Evolutionary conservation across 2,329 filamentous ascomycete species (phyloP).

Genomic region (Penicillium sp.): DNA sequence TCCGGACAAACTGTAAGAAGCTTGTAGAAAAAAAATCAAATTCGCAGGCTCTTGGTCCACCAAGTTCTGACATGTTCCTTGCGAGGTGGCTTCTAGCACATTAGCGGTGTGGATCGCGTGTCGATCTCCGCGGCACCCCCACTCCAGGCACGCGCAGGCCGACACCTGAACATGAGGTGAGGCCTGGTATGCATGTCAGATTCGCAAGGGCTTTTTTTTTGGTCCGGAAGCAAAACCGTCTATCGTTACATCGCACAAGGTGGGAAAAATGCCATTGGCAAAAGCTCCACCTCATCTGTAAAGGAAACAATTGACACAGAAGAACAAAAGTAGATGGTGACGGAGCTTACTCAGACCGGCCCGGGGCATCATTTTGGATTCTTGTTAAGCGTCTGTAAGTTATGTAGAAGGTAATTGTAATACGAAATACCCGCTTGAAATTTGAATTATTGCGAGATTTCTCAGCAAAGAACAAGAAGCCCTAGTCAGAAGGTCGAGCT

Average conservation of each 20-base stretch:
- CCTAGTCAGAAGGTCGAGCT: not conserved
- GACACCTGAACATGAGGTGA: not conserved
- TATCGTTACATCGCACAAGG: not conserved
- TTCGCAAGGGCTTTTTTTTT: not conserved
- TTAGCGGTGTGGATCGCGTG: not conserved
- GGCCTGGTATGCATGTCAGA: not conserved
- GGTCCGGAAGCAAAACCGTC: not conserved
- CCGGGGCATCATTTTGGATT: no score
- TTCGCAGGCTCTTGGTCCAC: not conserved
- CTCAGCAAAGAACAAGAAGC: not conserved
- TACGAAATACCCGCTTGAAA: not conserved
- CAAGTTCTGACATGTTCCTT: not conserved
- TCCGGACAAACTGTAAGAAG: not conserved
- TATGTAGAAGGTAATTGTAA: no score
- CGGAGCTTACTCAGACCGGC: not conserved
- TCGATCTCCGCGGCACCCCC: no score
- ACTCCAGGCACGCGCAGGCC: not conserved
- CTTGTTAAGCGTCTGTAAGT: no score
- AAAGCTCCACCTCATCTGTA: not conserved
- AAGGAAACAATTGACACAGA: not conserved
- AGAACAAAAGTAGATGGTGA: not conserved
- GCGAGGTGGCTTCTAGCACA: not conserved
- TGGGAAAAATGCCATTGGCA: not conserved
- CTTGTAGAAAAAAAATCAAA: not conserved
- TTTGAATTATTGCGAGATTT: not conserved